These are phyloP conservation scores for Juncus effusus DNA, from an alignment of 176 grass and related monocot genomes.

Conservation along the genomic window DNA sequence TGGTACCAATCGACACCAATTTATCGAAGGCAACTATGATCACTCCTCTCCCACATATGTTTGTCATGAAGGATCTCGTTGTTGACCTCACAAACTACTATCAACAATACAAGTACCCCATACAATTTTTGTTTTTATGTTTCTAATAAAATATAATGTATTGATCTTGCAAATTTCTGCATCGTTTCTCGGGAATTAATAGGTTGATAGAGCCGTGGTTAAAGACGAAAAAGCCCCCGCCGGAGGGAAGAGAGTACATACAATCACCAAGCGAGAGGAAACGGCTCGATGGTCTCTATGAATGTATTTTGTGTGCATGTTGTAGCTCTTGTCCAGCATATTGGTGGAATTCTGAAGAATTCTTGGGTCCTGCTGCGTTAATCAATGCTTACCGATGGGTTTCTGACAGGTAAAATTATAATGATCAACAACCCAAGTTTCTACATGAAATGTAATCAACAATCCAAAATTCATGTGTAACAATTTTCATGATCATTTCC, in stretches of 20 bases:
- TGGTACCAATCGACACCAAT: slow-evolving; percentile 44
- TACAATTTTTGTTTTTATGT: not conserved
- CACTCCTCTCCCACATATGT: slow-evolving; percentile 75
- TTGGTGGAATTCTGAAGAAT: slow-evolving; percentile 82
- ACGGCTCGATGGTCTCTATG: slow-evolving; percentile 68
- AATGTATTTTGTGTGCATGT: slow-evolving; percentile 77
- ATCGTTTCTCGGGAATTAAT: no score
- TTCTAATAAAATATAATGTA: not conserved
- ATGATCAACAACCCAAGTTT: not conserved
- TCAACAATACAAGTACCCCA: slow-evolving; percentile 62
- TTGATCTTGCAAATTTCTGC: not conserved
- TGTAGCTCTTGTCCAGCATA: slow-evolving; percentile 71
- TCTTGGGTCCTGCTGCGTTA: slow-evolving; percentile 50
- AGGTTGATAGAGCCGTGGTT: slow-evolving; percentile 57
- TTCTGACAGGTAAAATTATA: slow-evolving; percentile 29
- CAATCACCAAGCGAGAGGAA: slow-evolving; percentile 48
- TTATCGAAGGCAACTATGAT: slow-evolving; percentile 43
- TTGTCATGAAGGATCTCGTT: slow-evolving; percentile 70
- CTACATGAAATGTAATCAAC: not conserved
- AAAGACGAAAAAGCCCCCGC: slow-evolving; percentile 32
- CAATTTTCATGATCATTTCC: not conserved
- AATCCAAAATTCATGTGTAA: not conserved
- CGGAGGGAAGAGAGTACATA: slow-evolving; percentile 31
- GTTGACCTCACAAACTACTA: slow-evolving; percentile 74
- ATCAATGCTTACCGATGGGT: slow-evolving; percentile 67